Evolutionary conservation across 768 basidiomycete genomes (phyloP).

Genomic region (Mycena maculata): DNA sequence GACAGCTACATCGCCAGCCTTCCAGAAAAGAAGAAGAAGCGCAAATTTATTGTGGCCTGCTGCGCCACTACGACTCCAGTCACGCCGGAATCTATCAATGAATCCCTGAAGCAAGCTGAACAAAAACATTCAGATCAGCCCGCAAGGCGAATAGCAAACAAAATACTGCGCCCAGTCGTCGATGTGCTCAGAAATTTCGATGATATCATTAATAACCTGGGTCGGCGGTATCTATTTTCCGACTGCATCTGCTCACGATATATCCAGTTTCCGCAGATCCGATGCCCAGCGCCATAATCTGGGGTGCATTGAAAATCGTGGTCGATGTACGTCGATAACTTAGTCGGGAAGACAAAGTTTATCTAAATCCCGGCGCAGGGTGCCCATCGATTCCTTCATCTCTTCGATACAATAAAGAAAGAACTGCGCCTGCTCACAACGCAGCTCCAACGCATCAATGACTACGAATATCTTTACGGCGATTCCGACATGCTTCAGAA

Average conservation of each 20-base stretch:
- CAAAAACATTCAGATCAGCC: slow-evolving; percentile 8
- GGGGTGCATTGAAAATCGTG: slow-evolving; percentile 30
- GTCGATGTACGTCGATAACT: slow-evolving; percentile 16
- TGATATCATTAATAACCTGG: slow-evolving; percentile 19
- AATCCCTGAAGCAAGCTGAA: slow-evolving; percentile 18
- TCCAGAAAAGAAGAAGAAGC: slow-evolving; percentile 25
- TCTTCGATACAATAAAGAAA: slow-evolving; percentile 38
- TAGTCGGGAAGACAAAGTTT: too few relatives aligned
- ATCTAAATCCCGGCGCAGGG: slow-evolving; percentile 19
- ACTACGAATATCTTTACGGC: slow-evolving; percentile 34
- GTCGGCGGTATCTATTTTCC: neutral
- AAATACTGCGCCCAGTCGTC: slow-evolving; percentile 26
- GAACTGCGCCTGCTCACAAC: slow-evolving; percentile 28
- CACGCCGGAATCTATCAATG: slow-evolving; percentile 28
- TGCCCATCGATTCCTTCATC: slow-evolving; percentile 23
- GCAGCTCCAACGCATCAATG: slow-evolving; percentile 30
- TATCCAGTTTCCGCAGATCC: slow-evolving; percentile 21
- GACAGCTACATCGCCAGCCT: slow-evolving; percentile 23
- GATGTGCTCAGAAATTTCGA: slow-evolving; percentile 18
- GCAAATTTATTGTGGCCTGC: slow-evolving; percentile 21
- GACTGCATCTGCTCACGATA: neutral
- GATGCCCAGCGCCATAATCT: slow-evolving; percentile 29
- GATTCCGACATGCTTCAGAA: slow-evolving; percentile 29
- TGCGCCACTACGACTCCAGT: neutral
- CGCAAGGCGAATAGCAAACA: neutral